A percentile compares a stretch with the other conserved stretches of the same genome.
phyloP scores from a whole-genome alignment of 768 basidiomycete genomes.

The Agaricus blazei region DNA sequence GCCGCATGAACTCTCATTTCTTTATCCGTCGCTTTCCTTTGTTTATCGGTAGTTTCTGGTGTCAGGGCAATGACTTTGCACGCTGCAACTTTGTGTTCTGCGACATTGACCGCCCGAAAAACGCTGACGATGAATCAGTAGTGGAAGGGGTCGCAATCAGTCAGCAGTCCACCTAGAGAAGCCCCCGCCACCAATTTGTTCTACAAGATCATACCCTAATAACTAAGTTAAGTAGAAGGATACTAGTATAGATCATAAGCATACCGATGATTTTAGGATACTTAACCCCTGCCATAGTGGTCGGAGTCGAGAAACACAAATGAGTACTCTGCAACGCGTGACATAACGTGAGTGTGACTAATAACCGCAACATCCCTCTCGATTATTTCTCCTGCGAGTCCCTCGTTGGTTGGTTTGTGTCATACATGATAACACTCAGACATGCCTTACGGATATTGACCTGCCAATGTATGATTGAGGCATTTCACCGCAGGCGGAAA shows the following conservation, averaged over 20 bases:
- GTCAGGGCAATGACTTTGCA: slow-evolving; percentile 80
- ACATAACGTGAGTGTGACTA: background rate
- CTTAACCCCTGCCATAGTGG: slow-evolving; percentile 2
- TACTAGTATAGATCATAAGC: background rate
- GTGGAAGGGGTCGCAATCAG: background rate
- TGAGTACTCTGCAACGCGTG: too few relatives aligned
- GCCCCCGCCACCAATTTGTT: slow-evolving; percentile 14
- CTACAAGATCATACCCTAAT: slow-evolving; percentile 10
- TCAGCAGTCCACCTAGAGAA: slow-evolving; percentile 11
- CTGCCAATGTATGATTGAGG: too few relatives aligned
- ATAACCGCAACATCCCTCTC: too few relatives aligned
- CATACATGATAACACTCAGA: too few relatives aligned
- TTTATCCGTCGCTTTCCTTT: slow-evolving; percentile 81
- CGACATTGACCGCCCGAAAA: slow-evolving; percentile 72
- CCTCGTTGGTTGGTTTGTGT: too few relatives aligned
- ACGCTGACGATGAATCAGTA: slow-evolving; percentile 47
- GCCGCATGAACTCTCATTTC: slow-evolving; percentile 87
- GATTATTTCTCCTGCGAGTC: too few relatives aligned
- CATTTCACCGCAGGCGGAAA: too few relatives aligned
- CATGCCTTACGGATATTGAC: too few relatives aligned
- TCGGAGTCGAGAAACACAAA: background rate
- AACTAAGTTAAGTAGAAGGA: background rate
- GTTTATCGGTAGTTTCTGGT: slow-evolving; percentile 53
- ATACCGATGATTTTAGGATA: slow-evolving; percentile 9
- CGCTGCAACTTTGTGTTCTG: slow-evolving; percentile 67